Evolutionary conservation across 2,329 filamentous ascomycete genomes (phyloP), one percentile per base, ranked within the genome.

Genomic region (Amauroascus verrucosus): DNA sequence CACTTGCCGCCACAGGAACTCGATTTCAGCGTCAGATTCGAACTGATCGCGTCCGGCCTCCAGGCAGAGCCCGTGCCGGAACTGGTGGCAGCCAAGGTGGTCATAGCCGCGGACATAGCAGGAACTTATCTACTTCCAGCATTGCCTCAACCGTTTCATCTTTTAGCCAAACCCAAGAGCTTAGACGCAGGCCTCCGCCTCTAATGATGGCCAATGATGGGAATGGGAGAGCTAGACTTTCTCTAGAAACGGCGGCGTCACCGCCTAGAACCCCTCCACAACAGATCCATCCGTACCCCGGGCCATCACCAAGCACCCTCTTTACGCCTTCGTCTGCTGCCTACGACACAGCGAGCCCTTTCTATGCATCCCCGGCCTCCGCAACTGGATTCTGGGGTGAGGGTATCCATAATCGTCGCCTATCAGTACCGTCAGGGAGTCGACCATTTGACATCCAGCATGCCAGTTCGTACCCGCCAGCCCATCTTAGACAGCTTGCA

Each of bases 1-100:
- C 93, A 1, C 79, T 97, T 18, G 93, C 93, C 14, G 93, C 91
- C 3, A 93, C 88, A 1, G 89, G 90, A 22, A 95, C 90, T 7
- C 79, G 91, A 37, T 96, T 95, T 62, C 91, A 96, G 63, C 80
- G 91, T 57, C 90, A 96, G 68, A 88, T 95, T 55, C 81, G 91
- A 51, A 94, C 88, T 0, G 90, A 96, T 60, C 78, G 88, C 55
- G 85, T 91, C 32, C 80, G 88, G 51, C 85, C 86, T 48, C 79
- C 85, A 1, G 84, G 80, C 24, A 78, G 90, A 59, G 84, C 87
- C 6, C 79, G 90, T 58, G 83, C 89, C 11, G 84, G 86, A 11
- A 95, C 88, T 1, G 79, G 82, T 18, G 84, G 86, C 24, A 91
- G 85, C 62, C 78, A 84, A 57, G 79, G 81, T 16, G 79, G 82